Base-by-base conservation (phyloP, 2,329 filamentous ascomycete species). In the Fusarium euwallaceae region DNA sequence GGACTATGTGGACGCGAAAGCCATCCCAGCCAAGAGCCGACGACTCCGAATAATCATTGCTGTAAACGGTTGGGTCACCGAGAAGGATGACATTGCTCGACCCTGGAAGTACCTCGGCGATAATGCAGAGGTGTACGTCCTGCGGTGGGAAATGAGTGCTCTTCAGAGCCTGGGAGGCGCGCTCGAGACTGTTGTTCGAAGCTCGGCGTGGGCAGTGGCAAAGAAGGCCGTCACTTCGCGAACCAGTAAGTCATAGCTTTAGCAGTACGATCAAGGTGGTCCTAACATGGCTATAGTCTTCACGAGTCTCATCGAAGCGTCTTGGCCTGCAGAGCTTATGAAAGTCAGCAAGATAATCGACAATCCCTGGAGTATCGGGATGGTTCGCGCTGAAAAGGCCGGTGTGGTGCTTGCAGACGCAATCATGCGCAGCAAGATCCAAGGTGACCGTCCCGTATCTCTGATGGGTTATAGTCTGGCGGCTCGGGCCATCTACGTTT, bases 401-500 rank as follows among this genome's bases (percentile, higher is more conserved):
- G 94, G 80, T 77, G 87, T 76, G 86, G 93, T 86, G 84, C 90
- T 98, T 4, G 95, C 95, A 6, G 95, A 98, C 80, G 92, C 93
- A 20, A 87, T 98, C 61, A 92, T 95, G 78, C 94, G 93, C 80
- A 83, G 81, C 71, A 94, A 92, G 76, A 91, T 94, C 1, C 94
- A 96, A 78, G 95, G 95, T 17, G 94, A 97, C 78, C 89, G 95
- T 6, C 91, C 94, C 0, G 90, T 97, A 4, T 95, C 92, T 8
- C 84, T 98, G 14, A 88, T 97, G 55, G 95, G 95, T 3, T 97
- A 95, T 81, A 94, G 94, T 51, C 86, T 97, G 9, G 95, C 94
- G 2, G 94, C 94, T 20, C 90, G 95, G 58, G 90, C 95, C 37
- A 95, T 98, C 61, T 98, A 94, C 80, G 90, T 92, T 5, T 98